These are phyloP conservation scores for Cladophialophora chaetospira DNA, from an alignment of 2,329 filamentous ascomycete genomes.

Conservation along the genomic window DNA sequence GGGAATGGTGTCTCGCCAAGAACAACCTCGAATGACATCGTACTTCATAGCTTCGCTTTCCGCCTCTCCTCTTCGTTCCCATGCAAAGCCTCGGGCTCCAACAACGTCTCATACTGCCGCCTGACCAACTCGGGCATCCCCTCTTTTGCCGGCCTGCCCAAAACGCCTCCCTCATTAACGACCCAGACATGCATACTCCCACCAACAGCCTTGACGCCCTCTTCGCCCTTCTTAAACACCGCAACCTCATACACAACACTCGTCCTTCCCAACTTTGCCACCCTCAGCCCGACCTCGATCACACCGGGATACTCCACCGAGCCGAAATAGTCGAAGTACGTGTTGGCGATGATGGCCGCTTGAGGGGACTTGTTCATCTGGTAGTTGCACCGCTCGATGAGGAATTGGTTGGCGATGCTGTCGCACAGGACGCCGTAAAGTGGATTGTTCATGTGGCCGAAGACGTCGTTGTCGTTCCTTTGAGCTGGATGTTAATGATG, in stretches of 20 bases:
- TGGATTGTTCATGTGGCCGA: slow-evolving; percentile 88
- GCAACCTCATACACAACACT: slow-evolving; percentile 90
- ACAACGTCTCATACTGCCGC: slow-evolving; percentile 15
- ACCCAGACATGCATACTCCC: slow-evolving; percentile 88
- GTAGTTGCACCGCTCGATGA: slow-evolving; percentile 76
- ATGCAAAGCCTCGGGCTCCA: neutral
- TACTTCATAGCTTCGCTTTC: neutral
- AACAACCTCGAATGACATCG: neutral
- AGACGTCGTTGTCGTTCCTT: slow-evolving; percentile 94
- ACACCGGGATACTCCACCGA: slow-evolving; percentile 79
- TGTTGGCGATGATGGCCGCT: slow-evolving; percentile 82
- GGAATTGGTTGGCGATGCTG: slow-evolving; percentile 84
- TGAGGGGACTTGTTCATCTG: slow-evolving; percentile 69
- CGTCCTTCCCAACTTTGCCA: slow-evolving; percentile 79
- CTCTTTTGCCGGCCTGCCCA: slow-evolving; percentile 58
- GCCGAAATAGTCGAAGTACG: slow-evolving; percentile 81
- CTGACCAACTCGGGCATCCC: slow-evolving; percentile 58
- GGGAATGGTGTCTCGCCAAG: neutral
- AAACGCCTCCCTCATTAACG: slow-evolving; percentile 58
- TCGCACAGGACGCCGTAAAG: slow-evolving; percentile 88
- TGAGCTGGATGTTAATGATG: neutral
- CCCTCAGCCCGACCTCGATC: slow-evolving; percentile 77
- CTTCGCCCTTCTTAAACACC: slow-evolving; percentile 74
- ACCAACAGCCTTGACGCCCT: slow-evolving; percentile 80
- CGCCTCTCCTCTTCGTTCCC: neutral